These are phyloP conservation scores for Solanum piurae DNA, from an alignment of 257 asterid species.

Conservation along the genomic window DNA sequence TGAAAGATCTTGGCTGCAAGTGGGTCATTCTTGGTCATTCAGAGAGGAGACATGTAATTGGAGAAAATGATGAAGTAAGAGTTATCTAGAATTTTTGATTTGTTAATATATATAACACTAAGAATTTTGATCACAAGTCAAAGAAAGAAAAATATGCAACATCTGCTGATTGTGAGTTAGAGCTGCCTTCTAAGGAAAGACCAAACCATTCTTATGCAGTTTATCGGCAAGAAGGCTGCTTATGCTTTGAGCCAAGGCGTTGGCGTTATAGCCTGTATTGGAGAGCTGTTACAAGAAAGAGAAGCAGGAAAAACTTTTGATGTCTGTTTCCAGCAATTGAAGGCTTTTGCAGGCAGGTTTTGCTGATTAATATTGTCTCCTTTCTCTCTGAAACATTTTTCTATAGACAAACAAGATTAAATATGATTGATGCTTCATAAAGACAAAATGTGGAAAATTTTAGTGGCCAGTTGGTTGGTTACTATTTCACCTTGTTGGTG, in stretches of 20 bases:
- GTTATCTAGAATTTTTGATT: background rate
- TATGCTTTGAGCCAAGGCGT: constrained; percentile 87
- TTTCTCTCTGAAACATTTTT: background rate
- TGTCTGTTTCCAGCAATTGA: constrained; percentile 80
- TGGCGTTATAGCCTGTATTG: constrained; percentile 92
- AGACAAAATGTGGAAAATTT: background rate
- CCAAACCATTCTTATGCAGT: constrained; percentile 28
- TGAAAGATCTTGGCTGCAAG: constrained; percentile 87
- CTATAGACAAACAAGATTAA: background rate
- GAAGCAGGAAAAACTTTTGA: constrained; percentile 96
- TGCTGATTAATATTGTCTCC: background rate
- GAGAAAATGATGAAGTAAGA: constrained; percentile 80
- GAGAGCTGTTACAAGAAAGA: constrained; percentile 89
- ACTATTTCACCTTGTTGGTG: background rate
- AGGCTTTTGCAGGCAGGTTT: constrained; percentile 70
- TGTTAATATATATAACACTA: background rate
- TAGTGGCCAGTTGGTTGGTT: background rate
- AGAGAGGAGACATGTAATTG: constrained; percentile 85
- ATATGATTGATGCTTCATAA: background rate
- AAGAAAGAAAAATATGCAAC: background rate
- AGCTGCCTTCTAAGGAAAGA: background rate
- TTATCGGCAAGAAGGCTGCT: constrained; percentile 96
- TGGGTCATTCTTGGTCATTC: constrained; percentile 99
- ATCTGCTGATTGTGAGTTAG: background rate
- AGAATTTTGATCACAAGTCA: background rate